Evolutionary conservation across 192 early-diverging fungal species (phyloP), one percentile per base, ranked within the genome.

Genomic region (Piromyces finnis): DNA sequence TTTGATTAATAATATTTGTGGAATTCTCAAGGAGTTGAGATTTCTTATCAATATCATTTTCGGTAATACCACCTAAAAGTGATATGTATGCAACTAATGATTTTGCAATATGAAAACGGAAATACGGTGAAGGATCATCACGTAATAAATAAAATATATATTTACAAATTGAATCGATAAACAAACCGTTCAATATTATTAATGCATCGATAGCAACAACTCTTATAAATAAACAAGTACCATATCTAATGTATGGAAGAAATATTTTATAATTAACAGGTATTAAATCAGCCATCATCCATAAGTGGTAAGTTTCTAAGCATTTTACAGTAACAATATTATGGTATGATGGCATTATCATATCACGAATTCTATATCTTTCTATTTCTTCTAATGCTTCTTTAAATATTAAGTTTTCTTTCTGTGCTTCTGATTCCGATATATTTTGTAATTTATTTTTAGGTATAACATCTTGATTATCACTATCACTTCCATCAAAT

Each of bases 301-400:
- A 91, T 29, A 85, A 86, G 26, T 59, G 36, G 27, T 26, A 51
- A 81, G 83, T 82, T 35, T 94, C 88, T n/a, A 98, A 82, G 79
- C 94, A 95, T 12, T 89, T 86, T 13, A 91, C 87, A 0, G 95
- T 97, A 18, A 98, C 87, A 1, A 91, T 87, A 79, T 97, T 97
- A 80, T 94, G 94, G 83, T 92, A 94, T 0, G 94, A 93, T 9
- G 95, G 92, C n/a, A 93, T 91, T 29, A 96, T 84, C 84, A 91
- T 85, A 82, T 98, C 97, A 22, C 92, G 82, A 7, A 88, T 90
- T 6, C 94, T 87, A 82, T 94, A 91, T 12, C 95, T 88, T 81
- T 95, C 90, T 77, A 97, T 88, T 87, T 97, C 95, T 12, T 84
- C 82, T 17, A 89, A 78, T 4, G 91, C 89, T 16, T 87, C 88